phyloP scores from a whole-genome alignment of 1,139 yeast genomes.

The Meyerozyma elateridarum region DNA sequence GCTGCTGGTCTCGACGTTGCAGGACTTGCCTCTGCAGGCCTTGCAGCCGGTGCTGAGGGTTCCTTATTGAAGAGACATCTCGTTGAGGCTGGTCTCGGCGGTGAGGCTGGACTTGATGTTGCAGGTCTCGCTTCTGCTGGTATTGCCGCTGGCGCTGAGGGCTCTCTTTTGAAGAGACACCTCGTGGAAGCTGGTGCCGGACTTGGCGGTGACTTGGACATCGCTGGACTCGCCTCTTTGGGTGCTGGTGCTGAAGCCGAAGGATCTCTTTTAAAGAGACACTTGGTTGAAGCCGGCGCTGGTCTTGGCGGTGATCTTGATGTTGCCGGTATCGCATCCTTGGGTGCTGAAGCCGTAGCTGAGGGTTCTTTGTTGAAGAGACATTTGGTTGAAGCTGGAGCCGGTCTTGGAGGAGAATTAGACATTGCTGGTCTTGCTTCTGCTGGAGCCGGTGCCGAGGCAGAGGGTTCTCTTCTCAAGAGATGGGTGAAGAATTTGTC shows the following conservation, averaged over 20 bases:
- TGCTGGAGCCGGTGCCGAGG: slow-evolving; percentile 1
- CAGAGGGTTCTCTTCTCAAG: slow-evolving; percentile 2
- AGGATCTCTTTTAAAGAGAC: background rate
- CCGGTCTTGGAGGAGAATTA: slow-evolving; percentile 1
- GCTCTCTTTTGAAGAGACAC: slow-evolving; percentile 1
- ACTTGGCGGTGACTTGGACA: slow-evolving; percentile 3
- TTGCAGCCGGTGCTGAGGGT: background rate
- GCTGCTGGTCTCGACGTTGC: slow-evolving; percentile 11
- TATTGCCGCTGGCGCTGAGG: slow-evolving; percentile 10
- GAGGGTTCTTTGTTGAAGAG: slow-evolving; percentile 5
- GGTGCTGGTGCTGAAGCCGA: slow-evolving; percentile 1
- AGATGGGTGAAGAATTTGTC: background rate
- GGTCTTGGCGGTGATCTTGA: slow-evolving; percentile 13
- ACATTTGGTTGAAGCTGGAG: slow-evolving; percentile 1
- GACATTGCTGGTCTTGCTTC: background rate
- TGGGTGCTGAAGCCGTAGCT: slow-evolving; percentile 10
- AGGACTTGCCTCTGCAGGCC: slow-evolving; percentile 7
- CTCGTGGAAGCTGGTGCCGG: slow-evolving; percentile 2
- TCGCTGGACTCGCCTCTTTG: background rate
- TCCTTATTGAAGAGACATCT: slow-evolving; percentile 3
- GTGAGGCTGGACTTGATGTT: slow-evolving; percentile 1
- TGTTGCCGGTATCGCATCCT: background rate
- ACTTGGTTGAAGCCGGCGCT: slow-evolving; percentile 12
- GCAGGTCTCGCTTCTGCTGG: slow-evolving; percentile 9
- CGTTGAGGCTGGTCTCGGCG: slow-evolving; percentile 3